phyloP scores from a whole-genome alignment of 768 basidiomycete species.

The Panaeolus cyanescens region DNA sequence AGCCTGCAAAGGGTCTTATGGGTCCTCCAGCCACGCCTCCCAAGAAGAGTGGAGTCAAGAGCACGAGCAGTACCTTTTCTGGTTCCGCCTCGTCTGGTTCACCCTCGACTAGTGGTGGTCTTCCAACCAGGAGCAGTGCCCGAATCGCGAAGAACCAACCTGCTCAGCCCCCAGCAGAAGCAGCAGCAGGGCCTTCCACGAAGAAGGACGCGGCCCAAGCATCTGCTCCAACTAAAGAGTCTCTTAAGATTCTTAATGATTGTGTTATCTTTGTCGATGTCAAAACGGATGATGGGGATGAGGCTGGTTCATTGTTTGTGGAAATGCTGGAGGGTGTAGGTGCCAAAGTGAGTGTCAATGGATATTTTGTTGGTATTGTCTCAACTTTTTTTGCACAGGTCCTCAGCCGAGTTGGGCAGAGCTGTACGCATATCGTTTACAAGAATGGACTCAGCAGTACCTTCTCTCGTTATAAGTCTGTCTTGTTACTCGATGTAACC shows the following conservation, averaged over 20 bases:
- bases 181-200: constrained; percentile 19
- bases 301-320: constrained; percentile 78
- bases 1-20: constrained; percentile 31
- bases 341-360: constrained; percentile 64
- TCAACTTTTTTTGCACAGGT: constrained; percentile 38
- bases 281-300: constrained; percentile 79
- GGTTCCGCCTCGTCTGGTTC: constrained; percentile 21
- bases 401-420: constrained; percentile 64
- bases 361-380: neutral
- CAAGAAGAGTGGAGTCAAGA: constrained; percentile 35
- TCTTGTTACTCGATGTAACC: constrained; percentile 4
- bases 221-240: constrained; percentile 24
- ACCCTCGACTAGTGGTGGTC: constrained; percentile 17
- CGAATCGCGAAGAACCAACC: constrained; percentile 29
- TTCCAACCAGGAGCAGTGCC: constrained; percentile 30
- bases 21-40: constrained; percentile 52
- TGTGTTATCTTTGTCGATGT: constrained; percentile 89
- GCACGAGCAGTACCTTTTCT: constrained; percentile 40
- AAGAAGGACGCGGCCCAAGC: constrained; percentile 19
- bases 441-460: constrained; percentile 83
- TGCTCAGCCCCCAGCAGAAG: constrained; percentile 12
- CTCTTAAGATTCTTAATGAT: constrained; percentile 62
- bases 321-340: constrained; percentile 83
- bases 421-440: constrained; percentile 83
- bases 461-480: constrained; percentile 67